Evolutionary conservation across 139 green algal species (phyloP), one percentile per base, ranked within the genome.

Genomic region (Tetraselmis chui): DNA sequence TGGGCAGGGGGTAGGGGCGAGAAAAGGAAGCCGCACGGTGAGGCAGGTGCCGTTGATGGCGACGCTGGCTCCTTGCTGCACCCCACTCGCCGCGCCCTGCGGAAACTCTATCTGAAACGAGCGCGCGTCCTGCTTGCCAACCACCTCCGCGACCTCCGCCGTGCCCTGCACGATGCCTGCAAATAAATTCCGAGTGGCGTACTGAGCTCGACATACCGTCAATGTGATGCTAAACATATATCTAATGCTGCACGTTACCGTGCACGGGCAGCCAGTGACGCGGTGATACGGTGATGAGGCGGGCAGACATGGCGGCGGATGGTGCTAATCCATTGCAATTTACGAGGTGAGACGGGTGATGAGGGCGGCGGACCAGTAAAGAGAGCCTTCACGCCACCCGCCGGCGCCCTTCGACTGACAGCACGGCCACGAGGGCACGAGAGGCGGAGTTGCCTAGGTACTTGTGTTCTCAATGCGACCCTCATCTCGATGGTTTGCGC

Each of bases 41-140:
- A 98, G 88, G 88, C 95, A 98, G 18, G 94, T 97, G 76, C 96
- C 96, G 77, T 99, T 98, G 80, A 98, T 93, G 5, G 96, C 94
- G 0, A 99, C 91, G 79, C 89, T 95, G 26, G 92, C 94, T 18
- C 95, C 95, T 29, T 97, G 91, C 31, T 92, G 79, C 0, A 97
- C 84, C 5, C 79, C 85, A 23, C 87, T 85, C 1, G 84, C 79
- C 23, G 82, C 86, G 27, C 87, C 90, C 0, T 76, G 1, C 0
- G 95, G 95, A 75, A 98, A 95, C 0, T 81, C n/a, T 5, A 98
- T 91, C 1, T 84, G 78, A 1, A 97, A 83, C 23, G 82, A 81
- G 1, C 76, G 88, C 29, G 96, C 87, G 1, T 89, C 78, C 25
- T 86, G 80, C 18, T 86, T 81, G 0, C 93, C 23, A 1, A 30